These are phyloP conservation scores for Fusarium papillatum DNA, from an alignment of 2,329 filamentous ascomycete genomes.

Conservation along the genomic window DNA sequence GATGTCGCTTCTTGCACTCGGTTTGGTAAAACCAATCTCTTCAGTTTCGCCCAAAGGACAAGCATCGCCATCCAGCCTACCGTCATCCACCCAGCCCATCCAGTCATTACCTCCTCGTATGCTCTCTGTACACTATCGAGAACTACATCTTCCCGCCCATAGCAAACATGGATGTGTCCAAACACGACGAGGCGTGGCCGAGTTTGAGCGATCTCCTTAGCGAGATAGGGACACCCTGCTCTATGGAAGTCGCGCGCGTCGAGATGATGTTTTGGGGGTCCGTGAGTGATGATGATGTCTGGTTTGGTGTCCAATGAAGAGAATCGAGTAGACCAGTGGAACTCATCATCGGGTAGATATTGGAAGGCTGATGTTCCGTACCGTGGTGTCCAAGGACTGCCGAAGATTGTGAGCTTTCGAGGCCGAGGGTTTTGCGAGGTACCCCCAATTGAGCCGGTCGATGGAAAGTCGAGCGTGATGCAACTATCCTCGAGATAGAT, in stretches of 20 bases:
- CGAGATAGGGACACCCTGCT: conserved; percentile 40
- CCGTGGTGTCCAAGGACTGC: conserved; percentile 41
- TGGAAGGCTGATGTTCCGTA: conserved; percentile 42
- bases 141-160: conserved; percentile 37
- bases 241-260: conserved; percentile 41
- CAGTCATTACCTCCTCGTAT: conserved; percentile 35
- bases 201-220: conserved; percentile 28
- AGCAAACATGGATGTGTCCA: conserved; percentile 42
- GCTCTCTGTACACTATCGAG: conserved; percentile 30
- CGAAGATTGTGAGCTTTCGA: conserved; percentile 22
- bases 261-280: conserved; percentile 41
- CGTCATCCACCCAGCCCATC: conserved; percentile 38
- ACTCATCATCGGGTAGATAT: conserved; percentile 29
- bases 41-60: conserved; percentile 20
- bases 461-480: conserved; percentile 21
- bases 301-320: not conserved
- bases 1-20: not conserved
- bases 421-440: not conserved
- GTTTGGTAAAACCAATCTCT: not conserved
- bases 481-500: conserved; percentile 36
- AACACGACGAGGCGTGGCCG: conserved; percentile 38
- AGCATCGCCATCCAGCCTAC: conserved; percentile 32
- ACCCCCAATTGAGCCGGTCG: not conserved
- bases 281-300: conserved; percentile 42
- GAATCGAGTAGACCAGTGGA: conserved; percentile 27